Evolutionary conservation across 2,329 filamentous ascomycete genomes (phyloP).

Genomic region (Metarhizium robertsii): DNA sequence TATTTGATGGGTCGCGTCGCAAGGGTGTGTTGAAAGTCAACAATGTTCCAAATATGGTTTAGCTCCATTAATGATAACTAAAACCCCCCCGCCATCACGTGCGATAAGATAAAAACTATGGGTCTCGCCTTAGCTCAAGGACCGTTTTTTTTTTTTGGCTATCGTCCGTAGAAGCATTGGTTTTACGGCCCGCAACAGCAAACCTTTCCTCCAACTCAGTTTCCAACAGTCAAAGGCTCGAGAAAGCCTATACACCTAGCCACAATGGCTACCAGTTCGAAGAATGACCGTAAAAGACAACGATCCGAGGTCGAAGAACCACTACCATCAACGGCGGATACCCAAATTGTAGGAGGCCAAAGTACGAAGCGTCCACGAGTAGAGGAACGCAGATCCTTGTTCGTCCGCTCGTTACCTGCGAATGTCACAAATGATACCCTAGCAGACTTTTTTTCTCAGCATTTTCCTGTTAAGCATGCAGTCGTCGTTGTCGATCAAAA

Average conservation of each 20-base stretch:
- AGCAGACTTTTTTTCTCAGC: slow-evolving; percentile 84
- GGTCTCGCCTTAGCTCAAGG: not conserved
- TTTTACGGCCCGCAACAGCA: not conserved
- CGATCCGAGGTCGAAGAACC: slow-evolving; percentile 23
- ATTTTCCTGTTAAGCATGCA: slow-evolving; percentile 91
- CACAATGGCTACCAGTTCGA: slow-evolving; percentile 18
- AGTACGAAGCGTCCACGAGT: slow-evolving; percentile 46
- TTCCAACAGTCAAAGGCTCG: not conserved
- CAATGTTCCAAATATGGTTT: slow-evolving; percentile 21
- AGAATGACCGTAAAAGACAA: slow-evolving; percentile 26
- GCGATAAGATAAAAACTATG: slow-evolving; percentile 19
- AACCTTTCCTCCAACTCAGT: not conserved
- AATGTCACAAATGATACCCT: slow-evolving; percentile 72
- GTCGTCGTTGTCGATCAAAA: slow-evolving; percentile 80
- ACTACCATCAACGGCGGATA: slow-evolving; percentile 19
- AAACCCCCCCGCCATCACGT: slow-evolving; percentile 20
- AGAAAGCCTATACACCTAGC: not conserved
- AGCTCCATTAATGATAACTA: slow-evolving; percentile 10
- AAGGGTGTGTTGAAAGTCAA: slow-evolving; percentile 18
- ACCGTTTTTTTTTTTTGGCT: not conserved
- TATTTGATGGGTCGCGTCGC: slow-evolving; percentile 12
- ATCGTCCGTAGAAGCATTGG: not conserved
- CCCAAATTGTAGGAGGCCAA: slow-evolving; percentile 21
- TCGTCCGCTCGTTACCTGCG: slow-evolving; percentile 78
- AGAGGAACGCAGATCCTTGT: slow-evolving; percentile 64